A percentile compares a stretch with the other conserved stretches of the same genome.
Evolutionary conservation across 2,329 filamentous ascomycete genomes (phyloP).

Genomic region (Claviceps pazoutovae): DNA sequence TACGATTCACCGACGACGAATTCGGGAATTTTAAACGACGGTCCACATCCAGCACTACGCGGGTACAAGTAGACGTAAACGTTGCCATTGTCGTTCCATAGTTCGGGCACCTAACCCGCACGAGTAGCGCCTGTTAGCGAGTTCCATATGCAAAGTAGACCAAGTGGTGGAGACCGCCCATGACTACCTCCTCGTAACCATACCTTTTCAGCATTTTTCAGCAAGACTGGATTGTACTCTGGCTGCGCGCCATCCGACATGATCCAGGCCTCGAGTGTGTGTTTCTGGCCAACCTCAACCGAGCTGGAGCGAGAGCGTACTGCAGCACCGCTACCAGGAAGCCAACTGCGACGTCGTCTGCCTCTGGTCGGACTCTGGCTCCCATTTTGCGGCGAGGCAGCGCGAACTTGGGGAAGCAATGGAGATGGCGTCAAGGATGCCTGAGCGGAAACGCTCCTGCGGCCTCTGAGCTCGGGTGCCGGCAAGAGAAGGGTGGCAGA

Average conservation of each 20-base stretch:
- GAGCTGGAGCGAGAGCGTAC: constrained; percentile 37
- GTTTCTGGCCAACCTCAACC: constrained; percentile 14
- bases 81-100: constrained; percentile 49
- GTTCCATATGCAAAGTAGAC: no score
- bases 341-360: constrained; percentile 39
- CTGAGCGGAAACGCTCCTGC: constrained; percentile 36
- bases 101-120: constrained; percentile 42
- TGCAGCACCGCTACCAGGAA: constrained; percentile 31
- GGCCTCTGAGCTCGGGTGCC: constrained; percentile 22
- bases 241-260: constrained; percentile 34
- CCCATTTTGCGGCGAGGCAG: constrained; percentile 15
- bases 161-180: neutral
- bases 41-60: constrained; percentile 31
- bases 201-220: constrained; percentile 43
- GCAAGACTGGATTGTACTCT: constrained; percentile 41
- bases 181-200: neutral
- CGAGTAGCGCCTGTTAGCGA: neutral
- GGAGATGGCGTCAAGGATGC: constrained; percentile 11
- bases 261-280: constrained; percentile 35
- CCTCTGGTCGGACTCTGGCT: constrained; percentile 32
- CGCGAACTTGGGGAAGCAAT: constrained; percentile 13
- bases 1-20: constrained; percentile 40
- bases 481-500: neutral
- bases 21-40: constrained; percentile 47
- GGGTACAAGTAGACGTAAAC: constrained; percentile 45